These are phyloP conservation scores for Wakefieldia striispora DNA, from an alignment of 768 basidiomycete genomes.

Conservation along the genomic window DNA sequence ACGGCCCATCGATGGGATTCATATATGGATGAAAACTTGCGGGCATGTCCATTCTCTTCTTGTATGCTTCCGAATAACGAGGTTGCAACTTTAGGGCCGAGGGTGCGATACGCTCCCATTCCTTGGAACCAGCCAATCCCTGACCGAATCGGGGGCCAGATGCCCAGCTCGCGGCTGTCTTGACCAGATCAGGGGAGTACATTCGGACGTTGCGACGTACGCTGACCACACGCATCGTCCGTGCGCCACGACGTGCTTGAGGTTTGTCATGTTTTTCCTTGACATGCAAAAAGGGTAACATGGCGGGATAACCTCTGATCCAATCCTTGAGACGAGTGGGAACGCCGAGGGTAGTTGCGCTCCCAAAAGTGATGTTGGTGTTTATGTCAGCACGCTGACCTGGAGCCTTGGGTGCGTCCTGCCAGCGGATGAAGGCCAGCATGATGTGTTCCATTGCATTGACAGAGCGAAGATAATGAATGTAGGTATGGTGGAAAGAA, in stretches of 20 bases:
- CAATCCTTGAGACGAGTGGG: conserved; percentile 88
- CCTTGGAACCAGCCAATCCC: conserved; percentile 60
- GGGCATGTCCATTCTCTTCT: conserved; percentile 74
- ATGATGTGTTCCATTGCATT: conserved; percentile 91
- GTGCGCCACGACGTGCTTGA: conserved; percentile 71
- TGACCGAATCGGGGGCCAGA: conserved; percentile 29
- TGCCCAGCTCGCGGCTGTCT: conserved; percentile 53
- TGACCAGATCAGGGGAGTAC: conserved; percentile 85
- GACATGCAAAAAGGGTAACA: conserved; percentile 62
- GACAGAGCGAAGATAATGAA: conserved; percentile 74
- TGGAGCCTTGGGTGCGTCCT: conserved; percentile 52
- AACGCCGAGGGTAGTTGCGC: conserved; percentile 61
- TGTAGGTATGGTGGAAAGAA: conserved; percentile 57
- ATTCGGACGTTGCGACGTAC: conserved; percentile 82
- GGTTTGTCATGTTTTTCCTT: conserved; percentile 48
- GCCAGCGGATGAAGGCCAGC: conserved; percentile 86
- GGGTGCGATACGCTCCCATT: conserved; percentile 76
- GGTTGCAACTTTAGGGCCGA: conserved; percentile 58
- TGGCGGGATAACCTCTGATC: conserved; percentile 86
- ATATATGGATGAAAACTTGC: conserved; percentile 54
- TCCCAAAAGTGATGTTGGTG: conserved; percentile 39
- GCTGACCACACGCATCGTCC: conserved; percentile 72
- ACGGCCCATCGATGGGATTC: conserved; percentile 24
- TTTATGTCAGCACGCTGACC: conserved; percentile 28
- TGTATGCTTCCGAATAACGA: conserved; percentile 71